These are phyloP conservation scores for Corynascus novoguineensis DNA, from an alignment of 495 filamentous ascomycete species.

Conservation along the genomic window DNA sequence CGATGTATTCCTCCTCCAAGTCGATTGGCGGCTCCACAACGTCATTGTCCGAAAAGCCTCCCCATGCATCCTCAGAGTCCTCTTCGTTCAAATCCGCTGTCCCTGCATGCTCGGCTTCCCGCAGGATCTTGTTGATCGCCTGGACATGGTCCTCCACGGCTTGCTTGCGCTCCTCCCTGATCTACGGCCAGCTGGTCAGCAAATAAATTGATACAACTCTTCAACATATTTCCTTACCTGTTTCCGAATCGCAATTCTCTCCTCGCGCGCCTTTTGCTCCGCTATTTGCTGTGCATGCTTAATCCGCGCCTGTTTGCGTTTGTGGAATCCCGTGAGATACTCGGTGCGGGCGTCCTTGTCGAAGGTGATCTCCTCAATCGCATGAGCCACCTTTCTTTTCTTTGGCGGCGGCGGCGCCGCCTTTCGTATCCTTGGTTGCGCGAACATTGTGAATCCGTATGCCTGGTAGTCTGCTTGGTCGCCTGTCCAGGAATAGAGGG, in stretches of 20 bases:
- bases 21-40: conserved; percentile 46
- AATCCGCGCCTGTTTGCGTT: conserved; percentile 77
- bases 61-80: conserved; percentile 53
- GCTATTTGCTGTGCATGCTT: conserved; percentile 79
- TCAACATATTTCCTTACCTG: conserved; percentile 48
- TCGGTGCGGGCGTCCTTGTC: conserved; percentile 70
- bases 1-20: conserved; percentile 89
- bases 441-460: conserved; percentile 36
- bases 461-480: background rate
- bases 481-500: background rate
- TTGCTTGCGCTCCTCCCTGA: conserved; percentile 71
- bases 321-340: conserved; percentile 92
- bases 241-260: conserved; percentile 64
- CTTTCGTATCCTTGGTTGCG: conserved; percentile 47
- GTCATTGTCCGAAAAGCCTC: conserved; percentile 51
- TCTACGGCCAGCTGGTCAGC: conserved; percentile 39
- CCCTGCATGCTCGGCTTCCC: conserved; percentile 48
- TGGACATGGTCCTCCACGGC: conserved; percentile 75
- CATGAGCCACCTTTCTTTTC: conserved; percentile 54
- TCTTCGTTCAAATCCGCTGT: conserved; percentile 32
- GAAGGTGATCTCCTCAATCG: conserved; percentile 76
- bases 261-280: conserved; percentile 63
- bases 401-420: conserved; percentile 50
- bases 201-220: background rate
- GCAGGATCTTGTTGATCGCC: conserved; percentile 59